A percentile compares a stretch with the other conserved stretches of the same genome.
These are phyloP conservation scores for Ziziphus jujuba DNA, from an alignment of 306 rosid genomes.

Conservation along the genomic window DNA sequence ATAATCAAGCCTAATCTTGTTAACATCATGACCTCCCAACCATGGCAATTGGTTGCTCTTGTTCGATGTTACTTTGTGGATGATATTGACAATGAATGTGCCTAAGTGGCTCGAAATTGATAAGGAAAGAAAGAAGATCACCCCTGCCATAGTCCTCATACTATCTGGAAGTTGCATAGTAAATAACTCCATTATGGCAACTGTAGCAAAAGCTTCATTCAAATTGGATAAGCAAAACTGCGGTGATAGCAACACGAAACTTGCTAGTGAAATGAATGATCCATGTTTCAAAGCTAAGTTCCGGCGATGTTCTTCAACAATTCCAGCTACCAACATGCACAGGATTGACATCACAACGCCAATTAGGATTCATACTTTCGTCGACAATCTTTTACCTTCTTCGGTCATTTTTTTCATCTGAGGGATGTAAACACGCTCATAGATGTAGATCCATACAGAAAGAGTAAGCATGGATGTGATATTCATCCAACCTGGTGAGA, in stretches of 20 bases:
- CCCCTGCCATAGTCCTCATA: slow-evolving; percentile 80
- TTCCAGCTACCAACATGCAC: slow-evolving; percentile 62
- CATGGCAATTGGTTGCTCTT: slow-evolving; percentile 41
- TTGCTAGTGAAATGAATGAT: slow-evolving; percentile 42
- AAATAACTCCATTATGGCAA: slow-evolving; percentile 74
- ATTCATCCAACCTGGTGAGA: slow-evolving; percentile 80
- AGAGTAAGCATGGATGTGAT: slow-evolving; percentile 58
- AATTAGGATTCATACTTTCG: slow-evolving; percentile 46
- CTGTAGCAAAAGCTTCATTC: slow-evolving; percentile 64
- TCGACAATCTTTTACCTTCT: slow-evolving; percentile 39
- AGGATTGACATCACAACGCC: slow-evolving; percentile 69
- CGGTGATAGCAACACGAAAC: slow-evolving; percentile 50
- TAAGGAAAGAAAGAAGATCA: slow-evolving; percentile 62
- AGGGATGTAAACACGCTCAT: slow-evolving; percentile 56
- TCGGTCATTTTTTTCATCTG: slow-evolving; percentile 11
- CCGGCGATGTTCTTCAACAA: slow-evolving; percentile 55
- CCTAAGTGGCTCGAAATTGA: slow-evolving; percentile 60
- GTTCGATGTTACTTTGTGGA: slow-evolving; percentile 33
- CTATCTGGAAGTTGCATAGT: slow-evolving; percentile 66
- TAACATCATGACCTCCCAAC: slow-evolving; percentile 68
- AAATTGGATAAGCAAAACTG: slow-evolving; percentile 59
- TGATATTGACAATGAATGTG: slow-evolving; percentile 47
- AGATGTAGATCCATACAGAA: slow-evolving; percentile 66
- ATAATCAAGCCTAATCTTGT: slow-evolving; percentile 50
- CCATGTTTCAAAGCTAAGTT: slow-evolving; percentile 38